These are phyloP conservation scores for Moricandia arvensis DNA, from an alignment of 345 rosid species.

Conservation along the genomic window DNA sequence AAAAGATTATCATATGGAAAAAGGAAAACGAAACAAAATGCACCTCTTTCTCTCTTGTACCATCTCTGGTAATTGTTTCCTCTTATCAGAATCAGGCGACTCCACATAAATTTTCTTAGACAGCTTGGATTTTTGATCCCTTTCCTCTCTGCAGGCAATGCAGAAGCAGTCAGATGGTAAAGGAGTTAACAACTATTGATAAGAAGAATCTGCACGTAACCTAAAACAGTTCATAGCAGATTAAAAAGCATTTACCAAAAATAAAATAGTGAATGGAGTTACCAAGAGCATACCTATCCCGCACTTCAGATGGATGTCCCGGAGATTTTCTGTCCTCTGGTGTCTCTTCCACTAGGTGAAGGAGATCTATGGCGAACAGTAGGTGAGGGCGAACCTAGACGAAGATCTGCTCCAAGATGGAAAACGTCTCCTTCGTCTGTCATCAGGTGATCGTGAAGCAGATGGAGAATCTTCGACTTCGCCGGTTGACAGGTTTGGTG, in stretches of 20 bases:
- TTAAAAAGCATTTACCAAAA: slow-evolving; percentile 1
- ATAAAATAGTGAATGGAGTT: neutral
- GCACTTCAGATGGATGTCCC: slow-evolving; percentile 44
- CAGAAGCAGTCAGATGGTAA: neutral
- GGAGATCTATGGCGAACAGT: slow-evolving; percentile 44
- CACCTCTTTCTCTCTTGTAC: slow-evolving; percentile 55
- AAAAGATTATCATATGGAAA: neutral
- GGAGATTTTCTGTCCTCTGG: slow-evolving; percentile 43
- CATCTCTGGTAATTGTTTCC: slow-evolving; percentile 36
- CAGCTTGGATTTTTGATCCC: slow-evolving; percentile 38
- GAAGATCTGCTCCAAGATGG: slow-evolving; percentile 45
- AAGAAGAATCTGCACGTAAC: neutral
- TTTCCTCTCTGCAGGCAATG: slow-evolving; percentile 40
- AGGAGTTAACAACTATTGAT: neutral
- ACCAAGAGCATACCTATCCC: slow-evolving; percentile 46
- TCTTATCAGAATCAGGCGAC: slow-evolving; percentile 41
- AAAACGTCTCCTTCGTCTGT: slow-evolving; percentile 42
- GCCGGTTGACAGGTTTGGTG: slow-evolving; percentile 37
- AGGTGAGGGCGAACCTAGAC: slow-evolving; percentile 48
- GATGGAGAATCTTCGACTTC: slow-evolving; percentile 48
- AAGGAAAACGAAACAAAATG: slow-evolving; percentile 14
- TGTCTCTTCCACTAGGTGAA: slow-evolving; percentile 45
- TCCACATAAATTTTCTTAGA: slow-evolving; percentile 33
- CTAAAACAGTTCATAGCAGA: neutral
- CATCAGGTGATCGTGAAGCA: slow-evolving; percentile 43